A percentile compares a stretch with the other conserved stretches of the same genome.
These are phyloP conservation scores for Lycium ferocissimum DNA, from an alignment of 257 asterid genomes.

Conservation along the genomic window DNA sequence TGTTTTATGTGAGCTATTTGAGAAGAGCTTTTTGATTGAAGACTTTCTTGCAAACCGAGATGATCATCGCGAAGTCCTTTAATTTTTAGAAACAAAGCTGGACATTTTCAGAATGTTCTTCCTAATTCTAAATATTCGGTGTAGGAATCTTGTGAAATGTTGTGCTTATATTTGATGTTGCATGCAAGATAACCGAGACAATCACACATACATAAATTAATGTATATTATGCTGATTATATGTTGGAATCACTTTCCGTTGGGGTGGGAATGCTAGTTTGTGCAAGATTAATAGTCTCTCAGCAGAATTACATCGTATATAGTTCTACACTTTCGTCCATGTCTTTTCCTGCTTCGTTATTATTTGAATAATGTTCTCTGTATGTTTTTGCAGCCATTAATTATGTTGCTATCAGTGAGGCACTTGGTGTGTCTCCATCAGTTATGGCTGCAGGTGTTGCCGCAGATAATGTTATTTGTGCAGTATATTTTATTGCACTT, in stretches of 20 bases:
- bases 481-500: conserved; percentile 65
- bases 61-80: not conserved
- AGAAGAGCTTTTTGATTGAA: not conserved
- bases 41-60: not conserved
- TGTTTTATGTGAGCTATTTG: not conserved
- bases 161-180: not conserved
- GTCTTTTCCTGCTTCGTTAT: not conserved
- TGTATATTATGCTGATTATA: not conserved
- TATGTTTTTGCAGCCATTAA: conserved; percentile 71
- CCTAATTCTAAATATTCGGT: not conserved
- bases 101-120: not conserved
- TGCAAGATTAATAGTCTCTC: not conserved
- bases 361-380: not conserved
- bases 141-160: not conserved
- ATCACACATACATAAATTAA: not conserved
- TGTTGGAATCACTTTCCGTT: not conserved
- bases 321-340: not conserved
- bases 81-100: conserved; percentile 8
- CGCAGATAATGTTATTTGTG: conserved; percentile 88
- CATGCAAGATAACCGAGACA: conserved; percentile 11
- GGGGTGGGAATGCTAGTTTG: not conserved
- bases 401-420: conserved; percentile 80
- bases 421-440: conserved; percentile 74
- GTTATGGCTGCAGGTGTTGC: conserved; percentile 89
- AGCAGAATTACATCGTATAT: not conserved